These are phyloP conservation scores for Hemisphaericaspora lyxosophila DNA, from an alignment of 1,139 yeast genomes.

Conservation along the genomic window DNA sequence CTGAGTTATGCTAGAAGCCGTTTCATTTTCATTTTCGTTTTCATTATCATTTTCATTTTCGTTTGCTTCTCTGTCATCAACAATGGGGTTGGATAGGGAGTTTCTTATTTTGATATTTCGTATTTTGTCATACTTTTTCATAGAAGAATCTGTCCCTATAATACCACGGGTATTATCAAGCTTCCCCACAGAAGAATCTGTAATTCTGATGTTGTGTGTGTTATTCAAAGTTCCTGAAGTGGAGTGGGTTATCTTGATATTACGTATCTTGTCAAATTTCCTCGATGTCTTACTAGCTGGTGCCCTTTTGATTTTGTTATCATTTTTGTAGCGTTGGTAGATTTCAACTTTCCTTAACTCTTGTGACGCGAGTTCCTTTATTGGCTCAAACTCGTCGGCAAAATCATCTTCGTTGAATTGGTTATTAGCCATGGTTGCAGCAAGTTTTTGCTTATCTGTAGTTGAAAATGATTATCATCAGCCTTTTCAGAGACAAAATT, in stretches of 20 bases:
- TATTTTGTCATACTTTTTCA: conserved; percentile 1
- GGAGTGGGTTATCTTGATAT: not conserved
- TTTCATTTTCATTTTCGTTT: too few species aligned
- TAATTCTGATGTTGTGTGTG: too few species aligned
- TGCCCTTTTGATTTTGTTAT: not conserved
- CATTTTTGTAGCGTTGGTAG: not conserved
- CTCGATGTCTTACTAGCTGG: not conserved
- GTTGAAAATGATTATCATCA: too few species aligned
- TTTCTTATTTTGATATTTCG: conserved; percentile 2
- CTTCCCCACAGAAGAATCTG: too few species aligned
- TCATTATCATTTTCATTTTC: too few species aligned
- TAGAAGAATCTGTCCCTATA: too few species aligned
- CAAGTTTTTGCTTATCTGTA: too few species aligned
- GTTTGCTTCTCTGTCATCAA: too few species aligned
- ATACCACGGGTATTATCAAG: too few species aligned
- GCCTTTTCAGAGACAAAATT: not conserved
- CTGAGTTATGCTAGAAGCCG: too few species aligned
- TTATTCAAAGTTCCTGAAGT: too few species aligned
- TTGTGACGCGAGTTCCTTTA: conserved; percentile 21
- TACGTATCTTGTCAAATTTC: not conserved
- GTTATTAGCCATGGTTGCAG: not conserved
- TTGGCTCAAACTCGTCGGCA: conserved; percentile 31
- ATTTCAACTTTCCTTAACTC: conserved; percentile 2
- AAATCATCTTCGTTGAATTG: conserved; percentile 21
- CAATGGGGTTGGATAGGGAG: not conserved